A percentile compares a stretch with the other conserved stretches of the same genome.
Evolutionary conservation across 352 stramenopile genomes (phyloP).

Genomic region (Plasmopara muralis): DNA sequence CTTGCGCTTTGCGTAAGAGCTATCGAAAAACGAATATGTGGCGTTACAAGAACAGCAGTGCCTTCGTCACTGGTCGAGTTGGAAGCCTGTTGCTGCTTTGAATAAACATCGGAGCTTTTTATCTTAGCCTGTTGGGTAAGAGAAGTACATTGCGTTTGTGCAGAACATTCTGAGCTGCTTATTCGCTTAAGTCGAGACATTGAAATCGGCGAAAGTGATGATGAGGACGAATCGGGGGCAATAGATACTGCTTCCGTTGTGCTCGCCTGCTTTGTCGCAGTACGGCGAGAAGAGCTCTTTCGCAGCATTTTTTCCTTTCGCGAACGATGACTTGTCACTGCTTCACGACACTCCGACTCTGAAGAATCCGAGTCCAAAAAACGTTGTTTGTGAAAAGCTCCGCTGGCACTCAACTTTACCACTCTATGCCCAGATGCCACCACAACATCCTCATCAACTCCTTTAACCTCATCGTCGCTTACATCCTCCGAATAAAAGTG

Average conservation of each 20-base stretch:
- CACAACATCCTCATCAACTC: conserved; percentile 51
- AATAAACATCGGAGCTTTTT: background rate
- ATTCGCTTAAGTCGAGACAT: conserved; percentile 9
- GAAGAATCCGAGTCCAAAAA: conserved; percentile 67
- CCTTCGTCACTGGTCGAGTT: background rate
- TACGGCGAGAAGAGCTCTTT: conserved; percentile 5
- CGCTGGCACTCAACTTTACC: conserved; percentile 20
- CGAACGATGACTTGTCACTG: background rate
- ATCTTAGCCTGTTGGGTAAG: conserved; percentile 1
- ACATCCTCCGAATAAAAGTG: conserved; percentile 78
- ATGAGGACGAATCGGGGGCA: conserved; percentile 1
- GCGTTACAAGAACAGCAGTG: conserved; percentile 2
- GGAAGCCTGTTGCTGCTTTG: conserved; percentile 1
- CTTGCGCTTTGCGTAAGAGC: conserved; percentile 7
- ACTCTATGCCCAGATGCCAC: conserved; percentile 27
- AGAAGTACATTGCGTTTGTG: conserved; percentile 6
- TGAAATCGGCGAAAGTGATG: conserved; percentile 3
- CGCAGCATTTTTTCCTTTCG: conserved; percentile 6
- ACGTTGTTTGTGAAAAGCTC: conserved; percentile 59
- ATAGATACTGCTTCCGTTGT: conserved; percentile 1
- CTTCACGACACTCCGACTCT: conserved; percentile 29
- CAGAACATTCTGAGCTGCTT: conserved; percentile 3
- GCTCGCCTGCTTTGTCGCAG: conserved; percentile 8
- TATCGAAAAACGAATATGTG: conserved; percentile 2
- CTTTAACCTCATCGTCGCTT: conserved; percentile 35